phyloP scores from a whole-genome alignment of 257 asterid genomes.

The Echites panduratus region DNA sequence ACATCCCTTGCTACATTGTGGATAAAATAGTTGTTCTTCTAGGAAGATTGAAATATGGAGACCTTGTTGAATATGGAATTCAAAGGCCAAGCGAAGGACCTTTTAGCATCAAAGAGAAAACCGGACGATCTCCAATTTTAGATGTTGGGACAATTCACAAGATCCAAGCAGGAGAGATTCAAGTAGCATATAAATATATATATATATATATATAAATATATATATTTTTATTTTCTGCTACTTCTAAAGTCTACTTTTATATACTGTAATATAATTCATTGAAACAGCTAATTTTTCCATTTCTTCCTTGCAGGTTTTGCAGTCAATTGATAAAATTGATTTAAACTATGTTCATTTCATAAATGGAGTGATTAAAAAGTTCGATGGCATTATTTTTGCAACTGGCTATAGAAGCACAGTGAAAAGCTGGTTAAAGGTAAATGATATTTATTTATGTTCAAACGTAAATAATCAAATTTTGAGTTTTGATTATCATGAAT shows the following conservation, averaged over 20 bases:
- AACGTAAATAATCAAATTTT: background rate
- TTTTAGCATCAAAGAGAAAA: constrained; percentile 22
- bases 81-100: constrained; percentile 47
- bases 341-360: constrained; percentile 24
- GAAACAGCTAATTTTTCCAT: no score
- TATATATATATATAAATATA: no score
- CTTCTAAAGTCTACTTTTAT: no score
- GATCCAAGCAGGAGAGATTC: constrained; percentile 29
- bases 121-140: constrained; percentile 48
- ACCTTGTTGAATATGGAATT: constrained; percentile 36
- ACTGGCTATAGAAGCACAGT: constrained; percentile 54
- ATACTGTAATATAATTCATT: background rate
- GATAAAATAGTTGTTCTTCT: constrained; percentile 23
- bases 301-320: constrained; percentile 32
- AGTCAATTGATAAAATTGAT: constrained; percentile 22
- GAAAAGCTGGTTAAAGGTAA: constrained; percentile 42
- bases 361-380: constrained; percentile 18
- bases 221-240: no score
- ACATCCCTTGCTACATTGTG: constrained; percentile 20
- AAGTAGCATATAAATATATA: constrained; percentile 27
- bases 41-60: constrained; percentile 21
- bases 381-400: constrained; percentile 48
- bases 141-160: constrained; percentile 51
- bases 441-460: background rate
- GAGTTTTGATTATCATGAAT: background rate